These are phyloP conservation scores for Hanseniaspora taiwanica DNA, from an alignment of 805 yeast genomes.

Conservation along the genomic window DNA sequence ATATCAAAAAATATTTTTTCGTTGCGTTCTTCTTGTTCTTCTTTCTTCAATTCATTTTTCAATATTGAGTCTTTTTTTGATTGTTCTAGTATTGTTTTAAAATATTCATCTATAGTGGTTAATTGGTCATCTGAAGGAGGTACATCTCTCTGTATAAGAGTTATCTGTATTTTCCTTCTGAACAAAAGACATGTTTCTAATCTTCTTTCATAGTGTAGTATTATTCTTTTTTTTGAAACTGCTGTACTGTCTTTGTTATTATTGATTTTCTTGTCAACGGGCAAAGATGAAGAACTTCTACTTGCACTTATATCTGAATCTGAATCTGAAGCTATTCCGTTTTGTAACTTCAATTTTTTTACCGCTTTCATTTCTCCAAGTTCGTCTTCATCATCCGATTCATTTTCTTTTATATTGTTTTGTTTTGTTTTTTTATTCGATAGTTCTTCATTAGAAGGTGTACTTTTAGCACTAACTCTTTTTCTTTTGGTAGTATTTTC, in stretches of 20 bases:
- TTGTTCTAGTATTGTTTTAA: conserved; percentile 13
- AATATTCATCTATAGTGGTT: conserved; percentile 16
- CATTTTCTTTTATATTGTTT: not conserved
- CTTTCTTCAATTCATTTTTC: conserved; percentile 9
- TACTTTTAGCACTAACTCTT: conserved; percentile 1
- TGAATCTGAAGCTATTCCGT: no score
- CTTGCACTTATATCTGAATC: no score
- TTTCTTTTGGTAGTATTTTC: not conserved
- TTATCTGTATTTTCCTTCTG: conserved; percentile 21
- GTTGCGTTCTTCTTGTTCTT: not conserved
- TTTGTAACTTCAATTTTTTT: not conserved
- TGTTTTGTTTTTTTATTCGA: not conserved
- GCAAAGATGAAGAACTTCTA: no score
- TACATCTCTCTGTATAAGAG: conserved; percentile 19
- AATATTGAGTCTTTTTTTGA: not conserved
- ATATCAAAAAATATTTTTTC: conserved; percentile 21
- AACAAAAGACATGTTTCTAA: conserved; percentile 18
- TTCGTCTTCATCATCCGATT: conserved; percentile 2
- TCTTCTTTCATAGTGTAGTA: conserved; percentile 15
- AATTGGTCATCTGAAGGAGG: conserved; percentile 17
- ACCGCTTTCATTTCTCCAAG: not conserved
- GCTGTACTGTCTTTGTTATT: not conserved
- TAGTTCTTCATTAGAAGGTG: not conserved
- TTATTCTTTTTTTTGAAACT: conserved; percentile 7
- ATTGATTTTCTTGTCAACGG: no score